Evolutionary conservation across 495 filamentous ascomycete genomes (phyloP).

Genomic region (Achaetomiella virescens): DNA sequence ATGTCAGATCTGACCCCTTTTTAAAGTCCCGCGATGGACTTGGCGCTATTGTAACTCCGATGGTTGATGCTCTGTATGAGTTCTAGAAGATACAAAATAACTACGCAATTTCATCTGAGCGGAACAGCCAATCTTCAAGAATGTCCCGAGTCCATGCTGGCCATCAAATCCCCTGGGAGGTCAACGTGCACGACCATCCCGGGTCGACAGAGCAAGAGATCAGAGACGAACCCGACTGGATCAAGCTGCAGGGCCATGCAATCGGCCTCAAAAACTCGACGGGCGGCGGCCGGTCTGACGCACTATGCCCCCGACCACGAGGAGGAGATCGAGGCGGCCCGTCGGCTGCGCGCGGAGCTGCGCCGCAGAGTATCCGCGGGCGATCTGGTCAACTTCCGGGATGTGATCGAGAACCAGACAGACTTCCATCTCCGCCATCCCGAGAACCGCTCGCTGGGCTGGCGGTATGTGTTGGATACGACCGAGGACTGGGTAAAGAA

Average conservation of each 20-base stretch:
- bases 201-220: slow-evolving; percentile 12
- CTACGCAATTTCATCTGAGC: neutral
- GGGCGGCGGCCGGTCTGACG: slow-evolving; percentile 1
- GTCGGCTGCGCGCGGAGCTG: slow-evolving; percentile 4
- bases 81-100: too few species aligned
- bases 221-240: slow-evolving; percentile 8
- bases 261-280: slow-evolving; percentile 15
- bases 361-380: neutral
- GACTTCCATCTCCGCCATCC: slow-evolving; percentile 11
- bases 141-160: neutral
- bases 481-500: slow-evolving; percentile 19
- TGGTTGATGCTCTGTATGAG: too few species aligned
- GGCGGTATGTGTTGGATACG: slow-evolving; percentile 17
- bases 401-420: slow-evolving; percentile 11
- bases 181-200: slow-evolving; percentile 8
- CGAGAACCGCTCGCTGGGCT: slow-evolving; percentile 12
- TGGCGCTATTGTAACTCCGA: too few species aligned
- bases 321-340: neutral
- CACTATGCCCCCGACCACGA: neutral
- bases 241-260: neutral
- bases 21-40: too few species aligned
- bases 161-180: slow-evolving; percentile 3
- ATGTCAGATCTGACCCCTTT: neutral
- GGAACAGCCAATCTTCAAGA: neutral
- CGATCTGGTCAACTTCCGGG: slow-evolving; percentile 15